Conservation (phyloP, 345 rosid species). For the Barbarea vulgaris region DNA sequence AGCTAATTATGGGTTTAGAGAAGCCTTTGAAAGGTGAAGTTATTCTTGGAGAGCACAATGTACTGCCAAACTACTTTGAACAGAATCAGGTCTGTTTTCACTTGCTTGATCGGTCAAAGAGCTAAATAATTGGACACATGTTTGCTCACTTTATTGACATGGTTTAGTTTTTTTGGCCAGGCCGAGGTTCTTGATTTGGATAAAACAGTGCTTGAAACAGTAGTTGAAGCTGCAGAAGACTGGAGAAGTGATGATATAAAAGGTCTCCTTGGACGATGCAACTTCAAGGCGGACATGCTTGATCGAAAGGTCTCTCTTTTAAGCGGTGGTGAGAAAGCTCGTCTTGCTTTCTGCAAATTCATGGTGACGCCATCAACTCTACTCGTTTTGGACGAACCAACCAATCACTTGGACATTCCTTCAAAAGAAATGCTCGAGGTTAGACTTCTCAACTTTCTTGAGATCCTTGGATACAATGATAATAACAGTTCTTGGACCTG, state of each 20-base stretch:
- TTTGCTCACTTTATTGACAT: slow-evolving; percentile 1
- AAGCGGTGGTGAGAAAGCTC: slow-evolving; percentile 99
- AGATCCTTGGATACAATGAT: background rate
- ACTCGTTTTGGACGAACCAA: slow-evolving; percentile 88
- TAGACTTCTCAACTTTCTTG: slow-evolving; percentile 6
- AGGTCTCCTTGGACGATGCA: slow-evolving; percentile 96
- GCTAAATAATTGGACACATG: background rate
- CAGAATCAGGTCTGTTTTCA: slow-evolving; percentile 79
- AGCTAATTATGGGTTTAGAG: slow-evolving; percentile 79
- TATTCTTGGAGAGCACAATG: slow-evolving; percentile 86
- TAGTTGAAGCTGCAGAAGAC: slow-evolving; percentile 85
- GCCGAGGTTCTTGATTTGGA: slow-evolving; percentile 95
- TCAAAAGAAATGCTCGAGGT: slow-evolving; percentile 99
- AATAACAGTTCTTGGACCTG: background rate
- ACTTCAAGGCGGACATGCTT: slow-evolving; percentile 96
- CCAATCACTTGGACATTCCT: slow-evolving; percentile 96
- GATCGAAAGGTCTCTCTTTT: slow-evolving; percentile 84
- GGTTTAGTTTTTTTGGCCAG: slow-evolving; percentile 43
- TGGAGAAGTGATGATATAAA: slow-evolving; percentile 94
- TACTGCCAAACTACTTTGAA: slow-evolving; percentile 94
- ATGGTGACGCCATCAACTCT: slow-evolving; percentile 93
- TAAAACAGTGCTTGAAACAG: slow-evolving; percentile 87
- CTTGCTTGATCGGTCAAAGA: background rate
- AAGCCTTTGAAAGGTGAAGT: slow-evolving; percentile 75
- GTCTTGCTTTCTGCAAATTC: slow-evolving; percentile 94